A percentile compares a stretch with the other conserved stretches of the same genome.
phyloP scores from a whole-genome alignment of 208 protist species.

The Leishmania arabica region DNA sequence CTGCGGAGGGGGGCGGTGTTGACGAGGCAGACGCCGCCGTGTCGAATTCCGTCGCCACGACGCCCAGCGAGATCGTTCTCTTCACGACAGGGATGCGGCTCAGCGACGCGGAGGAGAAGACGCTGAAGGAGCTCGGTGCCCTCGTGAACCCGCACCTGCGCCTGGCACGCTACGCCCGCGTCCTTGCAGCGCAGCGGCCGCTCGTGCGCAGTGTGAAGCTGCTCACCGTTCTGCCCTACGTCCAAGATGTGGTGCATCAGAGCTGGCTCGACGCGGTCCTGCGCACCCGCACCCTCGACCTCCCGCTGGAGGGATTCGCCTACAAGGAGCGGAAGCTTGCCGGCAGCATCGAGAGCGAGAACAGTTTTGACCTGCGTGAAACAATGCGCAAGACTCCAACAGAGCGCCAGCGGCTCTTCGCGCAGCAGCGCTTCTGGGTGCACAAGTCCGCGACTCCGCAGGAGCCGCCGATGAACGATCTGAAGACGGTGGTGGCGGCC shows the following conservation, averaged over 20 bases:
- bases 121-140: conserved; percentile 34
- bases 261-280: conserved; percentile 61
- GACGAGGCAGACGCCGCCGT: neutral
- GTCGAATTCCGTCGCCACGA: neutral
- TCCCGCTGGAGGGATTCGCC: conserved; percentile 7
- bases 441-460: conserved; percentile 59
- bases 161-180: conserved; percentile 30
- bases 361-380: conserved; percentile 50
- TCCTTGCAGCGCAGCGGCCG: conserved; percentile 54
- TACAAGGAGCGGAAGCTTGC: conserved; percentile 43
- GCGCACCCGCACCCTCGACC: conserved; percentile 17
- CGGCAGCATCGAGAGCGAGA: conserved; percentile 58
- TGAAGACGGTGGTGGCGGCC: conserved; percentile 56
- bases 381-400: conserved; percentile 32
- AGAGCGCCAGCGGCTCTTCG: conserved; percentile 53
- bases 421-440: conserved; percentile 52
- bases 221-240: conserved; percentile 63
- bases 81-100: conserved; percentile 72
- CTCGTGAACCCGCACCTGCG: conserved; percentile 54
- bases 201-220: conserved; percentile 83
- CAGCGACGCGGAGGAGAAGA: conserved; percentile 25
- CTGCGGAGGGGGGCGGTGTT: too few relatives aligned
- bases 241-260: conserved; percentile 45
- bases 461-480: conserved; percentile 66
- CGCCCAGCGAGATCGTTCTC: conserved; percentile 28